Conservation (phyloP, 2,329 filamentous ascomycete genomes). For the Aspergillus puulaauensis region DNA sequence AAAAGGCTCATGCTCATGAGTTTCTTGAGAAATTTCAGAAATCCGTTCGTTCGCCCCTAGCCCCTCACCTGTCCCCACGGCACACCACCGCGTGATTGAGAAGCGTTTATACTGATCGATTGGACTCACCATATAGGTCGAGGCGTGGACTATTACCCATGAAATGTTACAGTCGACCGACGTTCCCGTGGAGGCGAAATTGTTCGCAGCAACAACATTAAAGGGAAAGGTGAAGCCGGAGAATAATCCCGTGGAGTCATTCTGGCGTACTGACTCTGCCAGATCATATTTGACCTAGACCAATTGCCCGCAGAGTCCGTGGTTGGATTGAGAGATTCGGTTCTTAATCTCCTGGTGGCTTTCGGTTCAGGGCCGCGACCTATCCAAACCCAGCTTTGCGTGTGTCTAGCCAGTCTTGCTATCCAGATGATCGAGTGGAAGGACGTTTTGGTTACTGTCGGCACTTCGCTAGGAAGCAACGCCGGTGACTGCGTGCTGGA, state of each 20-base stretch:
- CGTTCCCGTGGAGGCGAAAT: conserved; percentile 77
- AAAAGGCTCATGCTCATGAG: conserved; percentile 87
- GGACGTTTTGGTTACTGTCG: conserved; percentile 81
- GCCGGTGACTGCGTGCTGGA: conserved; percentile 86
- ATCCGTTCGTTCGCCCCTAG: conserved; percentile 65
- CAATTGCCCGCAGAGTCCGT: conserved; percentile 79
- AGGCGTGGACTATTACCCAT: conserved; percentile 88
- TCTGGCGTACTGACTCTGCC: conserved; percentile 26
- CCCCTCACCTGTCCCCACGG: conserved; percentile 17
- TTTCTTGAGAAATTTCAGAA: conserved; percentile 96
- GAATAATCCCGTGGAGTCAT: conserved; percentile 5
- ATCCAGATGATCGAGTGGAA: conserved; percentile 97
- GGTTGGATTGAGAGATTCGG: conserved; percentile 74
- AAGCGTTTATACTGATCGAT: conserved; percentile 1
- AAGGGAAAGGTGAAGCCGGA: conserved; percentile 81
- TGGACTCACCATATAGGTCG: conserved; percentile 56
- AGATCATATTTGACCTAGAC: conserved; percentile 96
- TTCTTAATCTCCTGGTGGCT: conserved; percentile 75
- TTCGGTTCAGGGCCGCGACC: conserved; percentile 80
- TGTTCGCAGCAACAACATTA: conserved; percentile 94
- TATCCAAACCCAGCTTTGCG: conserved; percentile 87
- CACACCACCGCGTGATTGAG: not conserved
- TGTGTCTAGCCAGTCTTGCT: conserved; percentile 89
- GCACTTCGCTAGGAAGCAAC: conserved; percentile 68
- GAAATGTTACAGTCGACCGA: conserved; percentile 76